Percentiles rank a stretch among this genome's conserved stretches.
phyloP scores from a whole-genome alignment of 164 flowering plant genomes.

The Santalum album region DNA sequence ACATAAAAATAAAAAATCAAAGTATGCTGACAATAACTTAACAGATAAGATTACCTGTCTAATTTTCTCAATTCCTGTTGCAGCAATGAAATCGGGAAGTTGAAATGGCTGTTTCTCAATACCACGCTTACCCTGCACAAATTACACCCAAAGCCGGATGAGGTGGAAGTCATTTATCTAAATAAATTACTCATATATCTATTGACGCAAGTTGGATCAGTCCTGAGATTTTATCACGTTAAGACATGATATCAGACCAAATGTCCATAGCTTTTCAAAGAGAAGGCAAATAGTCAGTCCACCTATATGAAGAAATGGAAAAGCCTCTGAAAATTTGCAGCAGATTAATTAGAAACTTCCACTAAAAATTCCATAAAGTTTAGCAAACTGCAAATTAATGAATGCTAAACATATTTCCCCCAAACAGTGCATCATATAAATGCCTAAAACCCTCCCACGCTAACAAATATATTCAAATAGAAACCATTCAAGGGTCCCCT shows the following conservation, averaged over 20 bases:
- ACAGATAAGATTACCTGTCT: conserved; percentile 54
- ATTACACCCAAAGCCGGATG: conserved; percentile 22
- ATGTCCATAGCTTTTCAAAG: conserved; percentile 16
- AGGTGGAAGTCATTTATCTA: conserved; percentile 16
- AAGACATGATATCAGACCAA: conserved; percentile 11
- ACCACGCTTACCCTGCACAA: conserved; percentile 91
- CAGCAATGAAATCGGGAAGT: conserved; percentile 98
- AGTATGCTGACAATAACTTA: not conserved
- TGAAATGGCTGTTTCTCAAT: conserved; percentile 98
- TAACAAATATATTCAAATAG: conserved; percentile 27
- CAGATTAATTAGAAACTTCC: conserved; percentile 18
- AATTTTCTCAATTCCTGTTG: conserved; percentile 96
- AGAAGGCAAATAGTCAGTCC: conserved; percentile 25
- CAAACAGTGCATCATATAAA: conserved; percentile 9
- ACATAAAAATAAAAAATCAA: no score
- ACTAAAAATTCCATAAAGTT: conserved; percentile 11
- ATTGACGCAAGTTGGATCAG: conserved; percentile 5
- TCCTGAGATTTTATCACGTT: conserved; percentile 6
- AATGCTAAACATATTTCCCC: conserved; percentile 4
- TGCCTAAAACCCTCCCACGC: conserved; percentile 51
- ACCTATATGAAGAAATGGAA: conserved; percentile 18
- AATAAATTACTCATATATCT: not conserved
- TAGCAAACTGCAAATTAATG: conserved; percentile 7
- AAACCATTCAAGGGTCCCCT: conserved; percentile 49
- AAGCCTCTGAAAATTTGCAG: conserved; percentile 24